These are phyloP conservation scores for Eurotiales sp. DNA, from an alignment of 2,329 filamentous ascomycete species.

Conservation along the genomic window DNA sequence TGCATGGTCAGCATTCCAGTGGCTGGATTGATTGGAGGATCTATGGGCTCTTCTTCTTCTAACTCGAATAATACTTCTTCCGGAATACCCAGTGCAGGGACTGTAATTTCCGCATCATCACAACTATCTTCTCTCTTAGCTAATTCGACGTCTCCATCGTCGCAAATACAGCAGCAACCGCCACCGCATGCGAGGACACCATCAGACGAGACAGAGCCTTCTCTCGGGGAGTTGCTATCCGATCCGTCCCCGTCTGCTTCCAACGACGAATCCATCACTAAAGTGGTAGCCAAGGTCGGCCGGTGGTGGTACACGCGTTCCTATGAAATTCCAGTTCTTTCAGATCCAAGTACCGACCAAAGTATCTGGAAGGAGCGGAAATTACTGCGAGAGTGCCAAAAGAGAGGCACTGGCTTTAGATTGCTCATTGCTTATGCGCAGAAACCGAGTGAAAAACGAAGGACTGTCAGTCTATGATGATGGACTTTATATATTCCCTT, in stretches of 20 bases:
- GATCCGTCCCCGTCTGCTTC: conserved; percentile 64
- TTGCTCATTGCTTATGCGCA: conserved; percentile 88
- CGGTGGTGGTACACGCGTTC: conserved; percentile 96
- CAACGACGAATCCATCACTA: conserved; percentile 81
- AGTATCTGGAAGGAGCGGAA: conserved; percentile 77
- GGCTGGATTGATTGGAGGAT: conserved; percentile 41
- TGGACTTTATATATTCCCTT: neutral
- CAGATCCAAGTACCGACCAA: conserved; percentile 46
- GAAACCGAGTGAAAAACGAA: conserved; percentile 57
- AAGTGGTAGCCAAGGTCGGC: conserved; percentile 86
- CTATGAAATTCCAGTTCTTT: conserved; percentile 68
- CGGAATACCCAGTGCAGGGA: conserved; percentile 20
- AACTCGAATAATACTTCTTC: conserved; percentile 33
- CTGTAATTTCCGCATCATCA: conserved; percentile 19
- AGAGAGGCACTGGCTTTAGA: conserved; percentile 80
- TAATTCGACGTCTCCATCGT: conserved; percentile 1
- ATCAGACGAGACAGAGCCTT: conserved; percentile 38
- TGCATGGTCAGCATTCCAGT: conserved; percentile 49
- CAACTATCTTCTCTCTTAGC: conserved; percentile 20
- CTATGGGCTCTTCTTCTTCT: conserved; percentile 41
- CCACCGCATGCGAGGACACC: conserved; percentile 24
- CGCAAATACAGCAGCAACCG: no score
- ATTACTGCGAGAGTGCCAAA: conserved; percentile 79
- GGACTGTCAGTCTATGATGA: conserved; percentile 42
- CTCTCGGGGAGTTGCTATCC: conserved; percentile 67